Evolutionary conservation across 2,329 filamentous ascomycete species (phyloP).

Genomic region (Aspergillus brasiliensis): DNA sequence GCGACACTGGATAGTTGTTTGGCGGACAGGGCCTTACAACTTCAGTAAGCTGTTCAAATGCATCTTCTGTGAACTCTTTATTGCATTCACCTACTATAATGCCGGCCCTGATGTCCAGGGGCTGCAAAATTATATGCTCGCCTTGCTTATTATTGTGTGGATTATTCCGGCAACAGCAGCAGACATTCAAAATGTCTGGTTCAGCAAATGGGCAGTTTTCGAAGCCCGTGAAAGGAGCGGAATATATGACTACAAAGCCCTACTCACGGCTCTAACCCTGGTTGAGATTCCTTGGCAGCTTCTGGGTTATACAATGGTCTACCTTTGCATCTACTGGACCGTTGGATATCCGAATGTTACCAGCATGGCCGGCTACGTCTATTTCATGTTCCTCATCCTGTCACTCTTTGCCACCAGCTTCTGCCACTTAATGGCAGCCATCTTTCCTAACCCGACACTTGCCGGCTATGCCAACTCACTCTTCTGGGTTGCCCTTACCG

Average conservation of each 20-base stretch:
- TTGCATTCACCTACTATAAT: neutral
- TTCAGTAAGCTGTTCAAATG: neutral
- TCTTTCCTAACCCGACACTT: conserved; percentile 11
- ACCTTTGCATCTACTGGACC: conserved; percentile 11
- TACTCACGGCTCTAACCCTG: conserved; percentile 2
- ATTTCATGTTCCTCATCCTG: conserved; percentile 10
- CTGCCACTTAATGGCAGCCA: conserved; percentile 4
- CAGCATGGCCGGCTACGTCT: conserved; percentile 8
- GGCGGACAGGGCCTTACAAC: neutral
- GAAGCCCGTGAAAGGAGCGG: conserved; percentile 9
- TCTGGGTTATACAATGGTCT: neutral
- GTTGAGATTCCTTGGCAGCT: conserved; percentile 11
- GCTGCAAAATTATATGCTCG: neutral
- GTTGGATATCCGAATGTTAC: conserved; percentile 7
- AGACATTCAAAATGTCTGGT: neutral
- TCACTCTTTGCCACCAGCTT: conserved; percentile 2
- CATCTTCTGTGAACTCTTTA: neutral
- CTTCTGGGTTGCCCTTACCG: conserved; percentile 8
- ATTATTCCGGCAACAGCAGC: neutral
- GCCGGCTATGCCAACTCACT: conserved; percentile 14
- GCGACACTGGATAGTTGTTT: neutral
- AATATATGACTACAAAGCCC: conserved; percentile 10
- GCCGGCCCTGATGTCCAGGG: neutral
- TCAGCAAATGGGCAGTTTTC: neutral
- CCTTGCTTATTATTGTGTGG: neutral